Evolutionary conservation across 2,329 filamentous ascomycete species (phyloP), one percentile per base, ranked within the genome.

Genomic region (Thermoascus crustaceus): DNA sequence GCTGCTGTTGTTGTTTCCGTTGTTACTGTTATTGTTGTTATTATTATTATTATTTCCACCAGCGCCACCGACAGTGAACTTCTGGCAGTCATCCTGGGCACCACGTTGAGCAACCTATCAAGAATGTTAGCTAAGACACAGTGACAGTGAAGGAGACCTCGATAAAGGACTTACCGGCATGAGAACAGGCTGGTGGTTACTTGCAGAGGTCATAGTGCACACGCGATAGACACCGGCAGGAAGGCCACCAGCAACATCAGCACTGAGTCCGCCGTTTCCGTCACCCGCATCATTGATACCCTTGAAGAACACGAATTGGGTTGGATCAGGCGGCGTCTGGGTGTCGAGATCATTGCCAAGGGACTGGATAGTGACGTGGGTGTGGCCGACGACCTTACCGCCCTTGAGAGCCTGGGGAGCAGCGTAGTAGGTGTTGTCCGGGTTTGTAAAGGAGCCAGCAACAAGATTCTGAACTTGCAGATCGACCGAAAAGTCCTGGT

Each of bases 221-320:
- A 67, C 66, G 33, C 72, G 63, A 52, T 73, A 74, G 40, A 52
- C 48, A 3, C 71, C 72, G 19, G 54, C 54, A 7, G 67, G 62
- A 14, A 75, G 60, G 16, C 72, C 71, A 2, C 57, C 66, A 0
- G 53, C 49, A 5, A 75, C 67, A 17, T 53, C 46, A 16, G 69
- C 65, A 34, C 53, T 50, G 23, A 75, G 58, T n/a, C 57, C 46
- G 5, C 69, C 71, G 4, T 66, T 51, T 7, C 64, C 63, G 40
- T 73, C 58, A 23, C 67, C 71, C 14, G 49, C 58, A 41, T 74
- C 67, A 45, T 76, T 72, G 48, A 76, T 66, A 38, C 73, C 73
- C 58, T 74, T 75, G 65, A 76, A 76, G 57, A 73, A 76, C 16
- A 59, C 68, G 50, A 75, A 76, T 13, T 60, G 57, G 7, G 64